phyloP scores from a whole-genome alignment of 208 protist species.

The Strigomonas galati region DNA sequence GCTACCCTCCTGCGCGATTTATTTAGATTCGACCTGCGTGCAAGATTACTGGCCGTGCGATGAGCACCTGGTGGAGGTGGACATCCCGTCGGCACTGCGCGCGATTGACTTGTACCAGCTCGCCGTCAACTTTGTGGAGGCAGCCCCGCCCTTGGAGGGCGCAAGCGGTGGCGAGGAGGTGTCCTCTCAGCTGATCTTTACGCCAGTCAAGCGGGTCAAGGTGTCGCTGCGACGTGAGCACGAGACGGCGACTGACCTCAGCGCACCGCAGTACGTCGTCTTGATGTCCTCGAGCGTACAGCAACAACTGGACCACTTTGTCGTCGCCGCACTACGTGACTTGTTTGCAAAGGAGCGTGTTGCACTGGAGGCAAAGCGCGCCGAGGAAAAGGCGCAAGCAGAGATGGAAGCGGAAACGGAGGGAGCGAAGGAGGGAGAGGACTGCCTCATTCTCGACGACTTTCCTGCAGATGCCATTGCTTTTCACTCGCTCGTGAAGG shows the following conservation, averaged over 20 bases:
- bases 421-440: neutral
- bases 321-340: constrained; percentile 20
- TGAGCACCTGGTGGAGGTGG: constrained; percentile 7
- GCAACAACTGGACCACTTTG: constrained; percentile 19
- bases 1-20: neutral
- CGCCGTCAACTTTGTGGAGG: constrained; percentile 20
- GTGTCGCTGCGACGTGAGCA: constrained; percentile 29
- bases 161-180: no score
- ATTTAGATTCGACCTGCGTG: constrained; percentile 4
- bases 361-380: neutral
- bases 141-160: neutral
- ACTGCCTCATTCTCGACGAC: neutral
- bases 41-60: neutral
- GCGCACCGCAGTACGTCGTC: neutral
- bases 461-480: neutral
- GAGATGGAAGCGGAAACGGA: constrained; percentile 3
- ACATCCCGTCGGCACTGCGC: constrained; percentile 2
- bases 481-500: neutral
- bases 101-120: constrained; percentile 4
- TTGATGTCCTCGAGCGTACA: constrained; percentile 21
- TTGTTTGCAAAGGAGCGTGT: constrained; percentile 16
- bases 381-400: no score
- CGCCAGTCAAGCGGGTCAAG: constrained; percentile 23
- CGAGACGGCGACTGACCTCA: constrained; percentile 19
- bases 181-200: constrained; percentile 19